Evolutionary conservation across 257 asterid genomes (phyloP), one percentile per base, ranked within the genome.

Genomic region (Euphrasia confusa): DNA sequence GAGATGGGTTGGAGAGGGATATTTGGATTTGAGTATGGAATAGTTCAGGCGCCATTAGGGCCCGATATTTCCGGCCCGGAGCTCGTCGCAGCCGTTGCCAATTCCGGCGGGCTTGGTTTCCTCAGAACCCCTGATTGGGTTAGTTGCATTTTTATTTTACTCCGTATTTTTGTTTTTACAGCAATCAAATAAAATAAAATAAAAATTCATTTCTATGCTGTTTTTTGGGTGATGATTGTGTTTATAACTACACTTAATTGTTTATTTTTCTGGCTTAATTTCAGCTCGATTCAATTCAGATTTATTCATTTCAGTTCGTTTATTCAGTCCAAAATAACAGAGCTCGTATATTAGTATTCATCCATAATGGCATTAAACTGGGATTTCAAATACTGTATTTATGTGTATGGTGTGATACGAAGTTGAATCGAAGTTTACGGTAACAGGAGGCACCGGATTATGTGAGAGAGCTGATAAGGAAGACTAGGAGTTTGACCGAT

Each of bases 1-100:
- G 67, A 69, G 57, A 90, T 90, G 98, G 98, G 95, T 53, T 84
- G 88, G 94, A 79, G 85, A 78, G 96, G 96, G 61, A 72, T 90
- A 21, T 50, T 90, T 60, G 95, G 95, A 9, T 88, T 90, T 52
- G 91, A 88, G 47, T 88, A 76, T 58, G 98, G 98, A n/a, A 79
- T 90, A 49, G 86, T 90, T 6, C 96, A 83, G 71, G 94, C 95
- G 13, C 96, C 96, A n/a, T 30, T 90, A 63, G 96, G 97, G 4
- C 95, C 97, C 1, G 97, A 90, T 61, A 80, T 90, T 64, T 87
- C 97, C 4, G 81, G 89, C 33, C 95, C 96, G 5, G 81, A 83
- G 58, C 93, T 90, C 3, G 96, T 85, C 2, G 95, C 97, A 7
- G 93, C 94, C 57, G 91, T 87, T 63, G 96, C 96, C 5, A 87